phyloP scores from a whole-genome alignment of 768 basidiomycete species.

The Collybiopsis luxurians region DNA sequence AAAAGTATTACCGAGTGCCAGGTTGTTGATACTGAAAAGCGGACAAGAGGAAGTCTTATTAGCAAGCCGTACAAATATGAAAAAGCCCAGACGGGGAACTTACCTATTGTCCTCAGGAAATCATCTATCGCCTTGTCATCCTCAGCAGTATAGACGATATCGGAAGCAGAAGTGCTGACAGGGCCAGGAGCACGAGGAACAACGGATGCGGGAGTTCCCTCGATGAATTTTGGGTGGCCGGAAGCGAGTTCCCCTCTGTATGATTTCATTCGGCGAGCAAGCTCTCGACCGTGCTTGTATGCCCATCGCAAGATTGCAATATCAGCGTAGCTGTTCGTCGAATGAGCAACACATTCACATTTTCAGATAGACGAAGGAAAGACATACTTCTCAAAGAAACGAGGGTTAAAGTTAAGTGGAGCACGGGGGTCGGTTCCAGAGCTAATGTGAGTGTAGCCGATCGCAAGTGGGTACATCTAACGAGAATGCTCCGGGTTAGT shows the following conservation, averaged over 20 bases:
- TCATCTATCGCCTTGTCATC: conserved; percentile 22
- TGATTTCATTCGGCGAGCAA: conserved; percentile 32
- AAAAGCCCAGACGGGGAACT: conserved; percentile 14
- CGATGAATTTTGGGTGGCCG: conserved; percentile 15
- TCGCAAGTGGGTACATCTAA: not conserved
- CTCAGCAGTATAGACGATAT: conserved; percentile 18
- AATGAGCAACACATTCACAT: not conserved
- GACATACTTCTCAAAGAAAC: not conserved
- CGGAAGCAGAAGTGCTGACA: conserved; percentile 15
- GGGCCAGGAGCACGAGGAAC: conserved; percentile 11
- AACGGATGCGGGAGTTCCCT: conserved; percentile 9
- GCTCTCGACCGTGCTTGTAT: conserved; percentile 24
- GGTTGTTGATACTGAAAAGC: too few species aligned
- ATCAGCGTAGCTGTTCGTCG: conserved; percentile 19
- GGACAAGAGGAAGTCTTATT: too few species aligned
- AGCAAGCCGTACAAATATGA: too few species aligned
- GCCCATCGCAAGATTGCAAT: conserved; percentile 20
- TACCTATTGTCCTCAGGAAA: not conserved
- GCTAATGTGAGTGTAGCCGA: not conserved
- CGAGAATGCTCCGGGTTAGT: not conserved
- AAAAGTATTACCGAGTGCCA: conserved; percentile 17
- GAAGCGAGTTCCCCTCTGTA: conserved; percentile 17
- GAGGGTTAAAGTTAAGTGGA: not conserved
- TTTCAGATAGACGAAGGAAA: not conserved
- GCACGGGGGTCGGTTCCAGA: not conserved